Percentiles rank a stretch among this genome's conserved stretches.
Conservation (phyloP, 257 asterid species). For the Solanum habrochaites region DNA sequence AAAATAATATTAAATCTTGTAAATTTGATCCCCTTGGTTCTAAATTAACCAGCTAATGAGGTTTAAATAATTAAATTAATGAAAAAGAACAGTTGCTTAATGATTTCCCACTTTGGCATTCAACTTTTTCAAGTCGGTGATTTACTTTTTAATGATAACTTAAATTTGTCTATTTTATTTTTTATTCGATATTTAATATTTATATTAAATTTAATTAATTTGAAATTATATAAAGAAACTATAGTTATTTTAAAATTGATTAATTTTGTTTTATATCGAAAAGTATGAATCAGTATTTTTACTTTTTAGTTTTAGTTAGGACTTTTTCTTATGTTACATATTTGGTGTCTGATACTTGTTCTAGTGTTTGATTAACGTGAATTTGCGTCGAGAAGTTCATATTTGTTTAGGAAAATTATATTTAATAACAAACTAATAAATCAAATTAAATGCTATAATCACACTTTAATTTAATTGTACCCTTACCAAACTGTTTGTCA, state of each 20-base stretch:
- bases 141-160: not conserved
- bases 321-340: too few species aligned
- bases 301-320: too few species aligned
- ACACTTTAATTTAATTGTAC: too few species aligned
- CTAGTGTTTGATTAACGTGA: too few species aligned
- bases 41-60: not conserved
- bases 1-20: not conserved
- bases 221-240: not conserved
- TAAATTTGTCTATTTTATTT: not conserved
- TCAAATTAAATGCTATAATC: too few species aligned
- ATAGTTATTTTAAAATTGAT: not conserved
- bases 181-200: not conserved
- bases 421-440: too few species aligned
- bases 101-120: not conserved
- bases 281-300: not conserved
- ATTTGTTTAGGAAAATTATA: too few species aligned
- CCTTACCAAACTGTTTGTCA: too few species aligned
- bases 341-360: too few species aligned
- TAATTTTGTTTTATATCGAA: not conserved
- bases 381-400: too few species aligned
- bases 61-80: not conserved
- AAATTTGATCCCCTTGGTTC: not conserved
- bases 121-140: not conserved
- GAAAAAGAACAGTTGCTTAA: not conserved
- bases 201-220: not conserved